A percentile compares a stretch with the other conserved stretches of the same genome.
These are phyloP conservation scores for Tylopilus rubrobrunneus DNA, from an alignment of 768 basidiomycete genomes.

Conservation along the genomic window DNA sequence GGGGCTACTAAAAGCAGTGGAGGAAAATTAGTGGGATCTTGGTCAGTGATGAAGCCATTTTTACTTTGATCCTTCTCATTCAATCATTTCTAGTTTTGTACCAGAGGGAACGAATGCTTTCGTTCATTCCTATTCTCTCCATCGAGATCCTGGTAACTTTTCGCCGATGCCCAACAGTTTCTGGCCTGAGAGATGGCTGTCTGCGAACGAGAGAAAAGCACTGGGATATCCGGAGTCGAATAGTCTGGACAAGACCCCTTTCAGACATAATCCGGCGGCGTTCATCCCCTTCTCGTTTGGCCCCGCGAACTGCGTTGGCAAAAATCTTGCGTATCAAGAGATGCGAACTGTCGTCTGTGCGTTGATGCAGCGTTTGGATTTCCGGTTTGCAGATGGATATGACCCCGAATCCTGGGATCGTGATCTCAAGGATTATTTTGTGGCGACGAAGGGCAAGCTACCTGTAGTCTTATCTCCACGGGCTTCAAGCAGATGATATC, in stretches of 20 bases:
- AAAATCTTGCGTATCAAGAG: constrained; percentile 41
- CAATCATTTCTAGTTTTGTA: constrained; percentile 32
- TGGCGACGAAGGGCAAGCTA: constrained; percentile 33
- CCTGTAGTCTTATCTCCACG: constrained; percentile 36
- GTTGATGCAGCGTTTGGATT: constrained; percentile 39
- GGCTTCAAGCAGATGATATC: constrained; percentile 14
- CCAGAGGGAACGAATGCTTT: constrained; percentile 43
- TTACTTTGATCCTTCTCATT: constrained; percentile 10
- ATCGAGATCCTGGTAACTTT: constrained; percentile 46
- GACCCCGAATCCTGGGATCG: constrained; percentile 31
- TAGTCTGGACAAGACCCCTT: constrained; percentile 25
- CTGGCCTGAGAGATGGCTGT: constrained; percentile 44
- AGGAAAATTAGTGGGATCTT: constrained; percentile 37
- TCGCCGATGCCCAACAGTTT: constrained; percentile 42
- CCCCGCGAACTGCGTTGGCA: constrained; percentile 43
- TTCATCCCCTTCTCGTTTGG: constrained; percentile 47
- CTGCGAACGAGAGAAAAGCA: constrained; percentile 21
- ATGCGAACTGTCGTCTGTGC: constrained; percentile 37
- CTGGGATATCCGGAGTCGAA: constrained; percentile 25
- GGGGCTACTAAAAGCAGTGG: constrained; percentile 33
- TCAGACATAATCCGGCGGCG: constrained; percentile 34
- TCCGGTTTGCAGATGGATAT: constrained; percentile 38
- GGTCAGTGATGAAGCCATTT: constrained; percentile 29
- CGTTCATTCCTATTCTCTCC: constrained; percentile 41
- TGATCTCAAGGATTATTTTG: constrained; percentile 37